These are phyloP conservation scores for Xylariomycetidae sp. DNA, from an alignment of 2,329 filamentous ascomycete genomes.

Conservation along the genomic window DNA sequence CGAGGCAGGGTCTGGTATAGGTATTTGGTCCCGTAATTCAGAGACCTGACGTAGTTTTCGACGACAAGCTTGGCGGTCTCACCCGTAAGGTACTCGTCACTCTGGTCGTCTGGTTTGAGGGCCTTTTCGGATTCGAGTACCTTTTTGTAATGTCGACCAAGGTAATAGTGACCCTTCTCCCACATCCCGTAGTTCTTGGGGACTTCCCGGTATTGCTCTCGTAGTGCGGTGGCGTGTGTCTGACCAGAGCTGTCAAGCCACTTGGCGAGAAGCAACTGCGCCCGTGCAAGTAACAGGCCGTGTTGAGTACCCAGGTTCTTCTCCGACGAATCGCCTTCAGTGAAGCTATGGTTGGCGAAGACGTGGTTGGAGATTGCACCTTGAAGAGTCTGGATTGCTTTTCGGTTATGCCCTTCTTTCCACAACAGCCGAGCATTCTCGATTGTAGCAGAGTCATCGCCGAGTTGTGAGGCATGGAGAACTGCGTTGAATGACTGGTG, in stretches of 20 bases:
- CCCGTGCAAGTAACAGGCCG: conserved; percentile 63
- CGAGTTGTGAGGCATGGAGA: conserved; percentile 76
- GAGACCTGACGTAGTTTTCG: conserved; percentile 84
- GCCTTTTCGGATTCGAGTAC: conserved; percentile 82
- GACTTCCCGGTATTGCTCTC: conserved; percentile 76
- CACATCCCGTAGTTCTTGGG: conserved; percentile 65
- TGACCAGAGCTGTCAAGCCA: conserved; percentile 97
- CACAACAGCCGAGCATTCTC: conserved; percentile 91
- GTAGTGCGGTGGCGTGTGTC: conserved; percentile 74
- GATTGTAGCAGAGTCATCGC: conserved; percentile 82
- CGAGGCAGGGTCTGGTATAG: conserved; percentile 91
- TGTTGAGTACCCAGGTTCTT: conserved; percentile 42
- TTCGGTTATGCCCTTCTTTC: conserved; percentile 88
- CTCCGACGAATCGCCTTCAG: conserved; percentile 31
- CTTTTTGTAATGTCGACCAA: conserved; percentile 96
- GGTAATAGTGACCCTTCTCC: conserved; percentile 97
- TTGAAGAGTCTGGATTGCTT: conserved; percentile 87
- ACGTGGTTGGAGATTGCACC: conserved; percentile 76
- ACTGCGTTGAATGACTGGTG: conserved; percentile 92
- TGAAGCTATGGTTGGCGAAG: conserved; percentile 50
- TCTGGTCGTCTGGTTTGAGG: conserved; percentile 70
- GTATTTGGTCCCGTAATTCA: conserved; percentile 88
- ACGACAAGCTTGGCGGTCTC: conserved; percentile 81
- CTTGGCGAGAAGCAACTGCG: conserved; percentile 84
- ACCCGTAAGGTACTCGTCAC: conserved; percentile 68